Percentiles rank a stretch among this genome's conserved stretches.
Conservation (phyloP, 257 asterid species). For the Rubia yunnanensis region DNA sequence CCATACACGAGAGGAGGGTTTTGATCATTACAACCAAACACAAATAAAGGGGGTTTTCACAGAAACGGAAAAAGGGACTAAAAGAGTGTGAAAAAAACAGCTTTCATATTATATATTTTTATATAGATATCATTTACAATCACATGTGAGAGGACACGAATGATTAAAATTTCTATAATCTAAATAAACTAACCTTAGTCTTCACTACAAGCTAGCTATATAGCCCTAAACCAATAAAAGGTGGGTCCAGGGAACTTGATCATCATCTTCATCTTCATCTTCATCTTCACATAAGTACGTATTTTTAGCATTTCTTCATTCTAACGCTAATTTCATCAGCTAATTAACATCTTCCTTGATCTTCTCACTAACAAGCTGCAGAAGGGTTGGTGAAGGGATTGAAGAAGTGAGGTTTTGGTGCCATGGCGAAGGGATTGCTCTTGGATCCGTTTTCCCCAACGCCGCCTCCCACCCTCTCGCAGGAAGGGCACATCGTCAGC, state of each 20-base stretch:
- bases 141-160: constrained; percentile 1
- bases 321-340: constrained; percentile 7
- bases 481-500: constrained; percentile 69
- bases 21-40: not conserved
- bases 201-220: constrained; percentile 10
- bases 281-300: constrained; percentile 8
- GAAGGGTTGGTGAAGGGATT: constrained; percentile 51
- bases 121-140: constrained; percentile 23
- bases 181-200: constrained; percentile 16
- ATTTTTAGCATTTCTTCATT: not conserved
- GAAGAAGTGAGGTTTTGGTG: constrained; percentile 45
- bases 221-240: constrained; percentile 36
- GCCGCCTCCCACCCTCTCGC: constrained; percentile 50
- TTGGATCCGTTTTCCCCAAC: constrained; percentile 29
- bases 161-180: constrained; percentile 17
- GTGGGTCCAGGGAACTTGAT: constrained; percentile 16
- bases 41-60: not conserved
- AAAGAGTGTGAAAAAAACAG: constrained; percentile 1
- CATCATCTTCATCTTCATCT: not conserved
- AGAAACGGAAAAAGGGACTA: not conserved
- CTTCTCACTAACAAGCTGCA: constrained; percentile 44
- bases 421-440: constrained; percentile 27
- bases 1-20: not conserved
- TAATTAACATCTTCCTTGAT: not conserved
- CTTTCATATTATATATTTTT: constrained; percentile 1